Evolutionary conservation across 2,329 filamentous ascomycete genomes (phyloP), one percentile per base, ranked within the genome.

Genomic region (Ophidiomyces ophidiicola): DNA sequence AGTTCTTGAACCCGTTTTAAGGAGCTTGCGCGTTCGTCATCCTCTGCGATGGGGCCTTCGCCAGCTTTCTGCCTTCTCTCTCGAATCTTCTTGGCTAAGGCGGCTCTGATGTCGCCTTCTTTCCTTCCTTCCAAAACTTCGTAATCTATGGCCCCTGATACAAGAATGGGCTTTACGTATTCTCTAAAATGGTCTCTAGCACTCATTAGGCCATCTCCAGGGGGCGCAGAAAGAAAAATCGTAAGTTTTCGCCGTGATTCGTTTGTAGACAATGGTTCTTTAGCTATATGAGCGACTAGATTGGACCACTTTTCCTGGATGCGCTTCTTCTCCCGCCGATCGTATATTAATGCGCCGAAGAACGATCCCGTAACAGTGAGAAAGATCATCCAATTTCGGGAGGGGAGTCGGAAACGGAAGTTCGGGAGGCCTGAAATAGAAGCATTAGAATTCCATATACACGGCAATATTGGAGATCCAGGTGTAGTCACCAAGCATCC

Each of bases 341-440:
- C 90, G 68, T 98, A 94, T 56, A 90, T 73, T 41, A 96, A 71
- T 37, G 85, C 82, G 11, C 75, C 77, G 4, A 83, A 76, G 56
- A 94, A 81, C 32, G 82, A 75, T 38, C 79, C 79, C 7, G 80
- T 80, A 40, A 96, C 60, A 32, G 80, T 70, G 61, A 87, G 77
- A 66, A 98, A 98, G 54, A 98, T 94, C 64, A 90, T 76, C 90
- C 90, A 98, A 60, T 96, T 96, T 45, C 90, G 82, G 12, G 88
- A 96, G 5, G 90, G 90, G 12, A 98, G 76, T 61, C 78, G 85
- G 51, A 78, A 72, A 44, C 82, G 81, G 45, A 94, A 74, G 49
- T 80, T 82, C 36, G 88, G 88, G 43, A 98, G 68, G 42, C 88
- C 88, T 80, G 5, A 24, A n/a, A 18, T 8, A 23, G 18, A 6